phyloP scores from a whole-genome alignment of 768 basidiomycete genomes.

The Tephrocybe sp. region DNA sequence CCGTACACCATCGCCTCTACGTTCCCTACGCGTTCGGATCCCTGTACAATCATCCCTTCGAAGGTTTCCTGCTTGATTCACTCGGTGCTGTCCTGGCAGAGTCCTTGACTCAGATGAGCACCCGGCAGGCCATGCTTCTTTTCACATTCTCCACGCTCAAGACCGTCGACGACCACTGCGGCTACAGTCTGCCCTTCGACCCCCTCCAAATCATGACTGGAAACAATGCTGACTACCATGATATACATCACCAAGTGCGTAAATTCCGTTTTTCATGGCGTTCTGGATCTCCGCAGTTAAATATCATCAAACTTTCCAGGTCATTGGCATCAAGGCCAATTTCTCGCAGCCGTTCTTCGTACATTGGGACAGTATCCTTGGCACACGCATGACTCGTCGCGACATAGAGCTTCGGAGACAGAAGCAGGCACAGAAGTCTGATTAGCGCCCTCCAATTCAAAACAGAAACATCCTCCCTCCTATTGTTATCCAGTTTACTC shows the following conservation, averaged over 20 bases:
- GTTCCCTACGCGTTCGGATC: slow-evolving; percentile 97
- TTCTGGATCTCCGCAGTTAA: neutral
- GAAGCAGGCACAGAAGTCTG: slow-evolving; percentile 31
- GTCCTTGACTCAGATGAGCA: slow-evolving; percentile 59
- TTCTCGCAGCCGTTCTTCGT: slow-evolving; percentile 96
- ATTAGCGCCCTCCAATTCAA: slow-evolving; percentile 15
- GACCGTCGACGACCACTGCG: slow-evolving; percentile 96
- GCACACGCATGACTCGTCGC: slow-evolving; percentile 78
- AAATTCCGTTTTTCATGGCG: neutral
- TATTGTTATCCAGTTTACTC: no score
- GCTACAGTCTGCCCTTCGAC: slow-evolving; percentile 88
- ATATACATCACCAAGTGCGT: slow-evolving; percentile 92
- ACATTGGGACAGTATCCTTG: slow-evolving; percentile 87
- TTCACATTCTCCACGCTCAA: slow-evolving; percentile 86
- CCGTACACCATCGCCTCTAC: slow-evolving; percentile 93
- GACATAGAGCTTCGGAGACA: slow-evolving; percentile 57
- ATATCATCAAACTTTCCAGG: slow-evolving; percentile 32
- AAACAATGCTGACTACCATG: slow-evolving; percentile 97
- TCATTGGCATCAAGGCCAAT: slow-evolving; percentile 91
- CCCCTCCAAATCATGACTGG: slow-evolving; percentile 81
- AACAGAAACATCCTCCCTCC: no score
- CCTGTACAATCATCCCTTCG: slow-evolving; percentile 95
- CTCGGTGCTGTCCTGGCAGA: slow-evolving; percentile 82
- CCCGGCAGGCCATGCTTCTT: slow-evolving; percentile 81
- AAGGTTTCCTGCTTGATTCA: slow-evolving; percentile 89